These are phyloP conservation scores for Meira miltonrushii DNA, from an alignment of 1,284 basidiomycete species.

Conservation along the genomic window DNA sequence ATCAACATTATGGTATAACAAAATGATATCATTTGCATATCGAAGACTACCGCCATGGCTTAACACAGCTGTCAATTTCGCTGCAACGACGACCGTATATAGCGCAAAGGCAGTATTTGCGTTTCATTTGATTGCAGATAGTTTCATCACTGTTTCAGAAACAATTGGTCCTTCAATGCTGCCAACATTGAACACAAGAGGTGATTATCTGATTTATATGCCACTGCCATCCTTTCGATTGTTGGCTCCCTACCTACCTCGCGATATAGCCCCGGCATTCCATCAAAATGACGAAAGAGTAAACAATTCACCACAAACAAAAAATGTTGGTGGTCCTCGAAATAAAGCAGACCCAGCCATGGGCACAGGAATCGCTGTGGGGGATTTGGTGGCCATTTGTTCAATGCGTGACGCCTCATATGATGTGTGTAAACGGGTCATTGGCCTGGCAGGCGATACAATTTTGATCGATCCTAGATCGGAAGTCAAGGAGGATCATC, in stretches of 20 bases:
- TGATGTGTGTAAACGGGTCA: slow-evolving; percentile 80
- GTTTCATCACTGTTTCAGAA: slow-evolving; percentile 1
- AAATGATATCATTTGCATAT: too few relatives aligned
- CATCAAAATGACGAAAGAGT: not conserved
- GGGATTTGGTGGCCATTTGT: slow-evolving; percentile 73
- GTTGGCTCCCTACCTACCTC: slow-evolving; percentile 3
- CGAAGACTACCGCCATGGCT: too few relatives aligned
- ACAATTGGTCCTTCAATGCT: slow-evolving; percentile 46
- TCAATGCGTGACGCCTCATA: slow-evolving; percentile 69
- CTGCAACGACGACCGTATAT: too few relatives aligned
- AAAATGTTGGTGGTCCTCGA: slow-evolving; percentile 5
- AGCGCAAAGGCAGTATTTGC: too few relatives aligned
- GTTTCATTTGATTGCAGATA: too few relatives aligned
- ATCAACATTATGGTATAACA: too few relatives aligned
- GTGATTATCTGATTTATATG: slow-evolving; percentile 38
- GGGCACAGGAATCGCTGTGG: slow-evolving; percentile 53
- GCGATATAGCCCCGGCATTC: not conserved
- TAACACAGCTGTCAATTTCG: too few relatives aligned
- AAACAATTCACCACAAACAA: not conserved
- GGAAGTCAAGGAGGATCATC: slow-evolving; percentile 14
- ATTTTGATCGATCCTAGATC: slow-evolving; percentile 74
- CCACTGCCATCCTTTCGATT: slow-evolving; percentile 26
- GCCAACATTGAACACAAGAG: slow-evolving; percentile 37
- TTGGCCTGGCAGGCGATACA: slow-evolving; percentile 83
- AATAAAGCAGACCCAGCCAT: slow-evolving; percentile 30